phyloP scores from a whole-genome alignment of 1,284 basidiomycete species.

The Sporisorium exsertum region DNA sequence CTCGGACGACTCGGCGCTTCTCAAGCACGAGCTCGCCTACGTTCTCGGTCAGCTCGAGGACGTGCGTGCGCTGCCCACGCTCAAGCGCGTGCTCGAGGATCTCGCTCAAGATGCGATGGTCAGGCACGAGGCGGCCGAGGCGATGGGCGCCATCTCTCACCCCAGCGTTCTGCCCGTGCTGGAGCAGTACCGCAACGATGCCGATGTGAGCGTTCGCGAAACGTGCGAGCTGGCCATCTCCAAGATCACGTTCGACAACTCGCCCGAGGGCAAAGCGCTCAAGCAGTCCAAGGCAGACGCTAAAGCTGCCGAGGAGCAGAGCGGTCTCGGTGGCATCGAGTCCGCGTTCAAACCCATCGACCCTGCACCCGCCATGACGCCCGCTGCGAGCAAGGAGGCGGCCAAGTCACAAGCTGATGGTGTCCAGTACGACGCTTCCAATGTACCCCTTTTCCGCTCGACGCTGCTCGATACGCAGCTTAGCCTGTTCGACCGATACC shows the following conservation, averaged over 20 bases:
- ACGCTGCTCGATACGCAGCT: slow-evolving; percentile 79
- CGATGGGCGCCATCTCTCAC: slow-evolving; percentile 92
- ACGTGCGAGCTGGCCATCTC: slow-evolving; percentile 97
- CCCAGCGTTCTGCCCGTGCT: slow-evolving; percentile 79
- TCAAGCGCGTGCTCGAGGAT: slow-evolving; percentile 82
- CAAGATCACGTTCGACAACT: slow-evolving; percentile 92
- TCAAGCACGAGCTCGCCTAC: slow-evolving; percentile 98
- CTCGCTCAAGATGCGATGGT: slow-evolving; percentile 92
- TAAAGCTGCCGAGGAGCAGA: slow-evolving; percentile 27
- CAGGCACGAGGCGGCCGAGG: slow-evolving; percentile 97
- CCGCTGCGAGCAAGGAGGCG: slow-evolving; percentile 54
- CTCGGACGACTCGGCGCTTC: slow-evolving; percentile 84
- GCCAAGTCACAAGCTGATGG: slow-evolving; percentile 21
- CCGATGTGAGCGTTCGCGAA: slow-evolving; percentile 86
- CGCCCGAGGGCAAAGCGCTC: slow-evolving; percentile 61
- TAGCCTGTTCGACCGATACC: slow-evolving; percentile 91
- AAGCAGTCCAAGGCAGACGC: slow-evolving; percentile 51
- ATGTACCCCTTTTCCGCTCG: slow-evolving; percentile 73
- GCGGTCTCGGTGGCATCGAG: slow-evolving; percentile 34
- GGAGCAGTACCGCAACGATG: slow-evolving; percentile 79
- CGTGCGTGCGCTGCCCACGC: slow-evolving; percentile 79
- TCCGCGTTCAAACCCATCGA: slow-evolving; percentile 85
- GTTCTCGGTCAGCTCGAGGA: slow-evolving; percentile 92
- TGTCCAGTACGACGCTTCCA: slow-evolving; percentile 69
- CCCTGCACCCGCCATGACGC: slow-evolving; percentile 80